A percentile compares a stretch with the other conserved stretches of the same genome.
Evolutionary conservation across 2,329 filamentous ascomycete genomes (phyloP).

Genomic region (Sphaerulina vaccinii): DNA sequence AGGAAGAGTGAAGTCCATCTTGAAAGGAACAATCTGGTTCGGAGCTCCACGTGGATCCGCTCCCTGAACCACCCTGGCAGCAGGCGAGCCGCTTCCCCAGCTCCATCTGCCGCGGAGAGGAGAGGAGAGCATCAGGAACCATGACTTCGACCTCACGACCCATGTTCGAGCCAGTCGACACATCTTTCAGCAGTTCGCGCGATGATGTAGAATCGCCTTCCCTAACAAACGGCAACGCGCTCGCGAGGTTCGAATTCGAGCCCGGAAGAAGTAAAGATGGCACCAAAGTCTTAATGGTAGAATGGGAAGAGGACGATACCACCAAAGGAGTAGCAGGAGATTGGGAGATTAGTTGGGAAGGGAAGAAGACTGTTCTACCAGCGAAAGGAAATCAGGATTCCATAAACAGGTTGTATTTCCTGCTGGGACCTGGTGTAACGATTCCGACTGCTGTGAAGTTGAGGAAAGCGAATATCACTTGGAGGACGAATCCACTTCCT

Average conservation of each 20-base stretch:
- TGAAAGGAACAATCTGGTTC: too few relatives aligned
- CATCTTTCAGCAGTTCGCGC: slow-evolving; percentile 32
- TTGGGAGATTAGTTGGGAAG: slow-evolving; percentile 83
- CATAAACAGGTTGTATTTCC: slow-evolving; percentile 71
- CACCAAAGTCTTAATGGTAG: slow-evolving; percentile 89
- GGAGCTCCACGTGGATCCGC: too few relatives aligned
- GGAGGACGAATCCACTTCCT: slow-evolving; percentile 74
- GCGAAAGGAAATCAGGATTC: slow-evolving; percentile 49
- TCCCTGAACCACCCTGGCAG: too few relatives aligned
- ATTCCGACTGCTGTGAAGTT: slow-evolving; percentile 74
- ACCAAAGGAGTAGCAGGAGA: slow-evolving; percentile 50
- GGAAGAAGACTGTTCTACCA: slow-evolving; percentile 68
- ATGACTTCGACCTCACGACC: slow-evolving; percentile 28
- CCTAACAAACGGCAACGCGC: slow-evolving; percentile 55
- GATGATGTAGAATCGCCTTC: slow-evolving; percentile 45
- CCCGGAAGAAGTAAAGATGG: slow-evolving; percentile 68
- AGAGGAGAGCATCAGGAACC: too few relatives aligned
- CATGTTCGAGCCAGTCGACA: slow-evolving; percentile 45
- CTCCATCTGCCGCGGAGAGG: too few relatives aligned
- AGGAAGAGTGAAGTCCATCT: too few relatives aligned
- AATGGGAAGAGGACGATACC: slow-evolving; percentile 70
- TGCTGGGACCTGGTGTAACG: slow-evolving; percentile 69
- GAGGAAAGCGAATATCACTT: slow-evolving; percentile 43
- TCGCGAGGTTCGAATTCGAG: slow-evolving; percentile 86
- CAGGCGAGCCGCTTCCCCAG: too few relatives aligned